These are phyloP conservation scores for Begonia fuchsioides DNA, from an alignment of 306 rosid species.

Conservation along the genomic window DNA sequence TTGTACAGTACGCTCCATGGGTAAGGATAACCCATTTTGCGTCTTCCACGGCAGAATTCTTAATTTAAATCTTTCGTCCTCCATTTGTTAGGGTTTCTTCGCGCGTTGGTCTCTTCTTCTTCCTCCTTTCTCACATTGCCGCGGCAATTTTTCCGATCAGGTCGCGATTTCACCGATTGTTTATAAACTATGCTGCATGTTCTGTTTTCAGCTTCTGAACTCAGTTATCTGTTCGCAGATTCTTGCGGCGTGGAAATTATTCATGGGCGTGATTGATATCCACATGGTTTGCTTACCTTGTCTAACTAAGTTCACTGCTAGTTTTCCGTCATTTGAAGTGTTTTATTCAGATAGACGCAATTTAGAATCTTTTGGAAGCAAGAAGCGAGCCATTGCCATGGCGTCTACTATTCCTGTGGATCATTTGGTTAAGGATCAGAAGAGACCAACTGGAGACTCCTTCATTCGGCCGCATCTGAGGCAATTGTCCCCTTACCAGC, in stretches of 20 bases:
- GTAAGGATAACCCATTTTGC: no score
- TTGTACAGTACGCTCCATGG: no score
- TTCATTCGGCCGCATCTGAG: conserved; percentile 78
- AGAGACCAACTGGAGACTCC: conserved; percentile 47
- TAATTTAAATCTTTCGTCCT: no score
- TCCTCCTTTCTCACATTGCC: no score
- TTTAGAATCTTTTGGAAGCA: conserved; percentile 21
- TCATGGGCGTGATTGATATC: conserved; percentile 49
- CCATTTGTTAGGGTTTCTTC: no score
- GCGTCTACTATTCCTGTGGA: conserved; percentile 39
- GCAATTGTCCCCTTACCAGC: conserved; percentile 73
- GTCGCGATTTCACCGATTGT: no score
- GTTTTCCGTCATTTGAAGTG: conserved; percentile 11
- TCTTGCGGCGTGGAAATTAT: conserved; percentile 6
- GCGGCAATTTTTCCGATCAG: no score
- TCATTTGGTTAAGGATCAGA: conserved; percentile 25
- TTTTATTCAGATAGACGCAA: conserved; percentile 11
- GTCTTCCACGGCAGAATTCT: no score
- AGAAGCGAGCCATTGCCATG: conserved; percentile 36
- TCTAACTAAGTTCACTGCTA: conserved; percentile 10
- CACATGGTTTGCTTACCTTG: conserved; percentile 19
- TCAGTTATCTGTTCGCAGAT: no score
- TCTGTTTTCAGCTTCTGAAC: no score
- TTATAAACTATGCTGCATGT: no score
- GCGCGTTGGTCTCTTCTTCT: no score